Evolutionary conservation across 108 stramenopile genomes (phyloP).

Genomic region (Skeletonema costatum): DNA sequence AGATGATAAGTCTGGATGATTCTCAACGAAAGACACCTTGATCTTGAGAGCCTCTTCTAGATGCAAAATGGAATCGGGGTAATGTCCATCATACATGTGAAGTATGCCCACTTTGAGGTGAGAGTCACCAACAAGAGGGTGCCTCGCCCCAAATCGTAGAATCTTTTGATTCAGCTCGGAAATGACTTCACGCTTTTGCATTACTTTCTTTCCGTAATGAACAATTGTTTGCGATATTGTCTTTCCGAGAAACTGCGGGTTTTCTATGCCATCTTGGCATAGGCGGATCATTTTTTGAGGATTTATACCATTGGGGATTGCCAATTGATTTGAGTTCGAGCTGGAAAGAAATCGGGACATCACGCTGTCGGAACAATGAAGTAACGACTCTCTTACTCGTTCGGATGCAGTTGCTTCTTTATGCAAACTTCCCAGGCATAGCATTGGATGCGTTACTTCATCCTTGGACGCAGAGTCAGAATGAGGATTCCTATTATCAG

Average conservation of each 20-base stretch:
- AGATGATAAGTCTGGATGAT: conserved; percentile 34
- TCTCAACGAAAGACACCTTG: conserved; percentile 28
- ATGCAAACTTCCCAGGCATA: conserved; percentile 37
- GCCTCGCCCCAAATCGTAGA: conserved; percentile 30
- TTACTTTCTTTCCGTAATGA: conserved; percentile 21
- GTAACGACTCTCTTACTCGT: conserved; percentile 31
- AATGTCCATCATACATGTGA: conserved; percentile 24
- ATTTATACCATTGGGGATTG: not conserved
- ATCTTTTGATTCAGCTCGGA: conserved; percentile 29
- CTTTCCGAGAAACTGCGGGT: not conserved
- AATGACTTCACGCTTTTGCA: conserved; percentile 33
- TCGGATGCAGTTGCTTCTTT: conserved; percentile 24
- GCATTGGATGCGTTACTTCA: conserved; percentile 35
- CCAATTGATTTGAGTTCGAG: not conserved
- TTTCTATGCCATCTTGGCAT: conserved; percentile 3
- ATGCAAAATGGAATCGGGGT: conserved; percentile 26
- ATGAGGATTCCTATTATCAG: not conserved
- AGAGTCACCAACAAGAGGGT: conserved; percentile 38
- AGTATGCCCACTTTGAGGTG: conserved; percentile 38
- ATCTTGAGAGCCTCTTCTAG: conserved; percentile 32
- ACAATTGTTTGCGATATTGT: conserved; percentile 34
- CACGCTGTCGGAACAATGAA: conserved; percentile 14
- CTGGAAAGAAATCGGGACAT: not conserved
- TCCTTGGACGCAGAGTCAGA: conserved; percentile 1
- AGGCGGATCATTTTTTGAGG: conserved; percentile 16